These are phyloP conservation scores for Dryadomyces sulphureus DNA, from an alignment of 2,329 filamentous ascomycete species.

Conservation along the genomic window DNA sequence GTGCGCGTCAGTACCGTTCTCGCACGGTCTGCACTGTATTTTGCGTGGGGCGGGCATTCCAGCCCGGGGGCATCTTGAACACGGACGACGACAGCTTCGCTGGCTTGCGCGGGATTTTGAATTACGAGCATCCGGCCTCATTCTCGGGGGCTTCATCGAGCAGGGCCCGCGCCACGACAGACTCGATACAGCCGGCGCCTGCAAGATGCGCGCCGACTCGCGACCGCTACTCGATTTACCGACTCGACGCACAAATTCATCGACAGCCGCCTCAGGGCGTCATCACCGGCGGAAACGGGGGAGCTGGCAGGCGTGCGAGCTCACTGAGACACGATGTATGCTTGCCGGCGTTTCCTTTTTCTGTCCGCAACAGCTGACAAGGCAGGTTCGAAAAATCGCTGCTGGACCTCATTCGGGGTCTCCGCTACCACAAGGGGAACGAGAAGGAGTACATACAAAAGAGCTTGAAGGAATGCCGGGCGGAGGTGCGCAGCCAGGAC, in stretches of 20 bases:
- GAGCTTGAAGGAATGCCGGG: conserved; percentile 85
- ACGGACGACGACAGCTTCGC: not conserved
- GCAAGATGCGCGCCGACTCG: conserved; percentile 2
- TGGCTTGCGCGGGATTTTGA: too few relatives aligned
- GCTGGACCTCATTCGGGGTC: conserved; percentile 92
- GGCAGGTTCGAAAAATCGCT: conserved; percentile 99
- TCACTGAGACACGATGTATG: not conserved
- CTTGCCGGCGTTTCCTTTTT: not conserved
- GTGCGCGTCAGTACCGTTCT: not conserved
- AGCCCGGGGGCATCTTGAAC: not conserved
- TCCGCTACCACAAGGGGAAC: conserved; percentile 88
- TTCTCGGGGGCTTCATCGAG: too few relatives aligned
- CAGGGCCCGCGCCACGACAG: too few relatives aligned
- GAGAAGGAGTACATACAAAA: conserved; percentile 93
- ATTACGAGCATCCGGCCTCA: too few relatives aligned
- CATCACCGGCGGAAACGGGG: not conserved
- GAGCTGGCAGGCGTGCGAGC: not conserved
- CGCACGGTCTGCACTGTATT: not conserved
- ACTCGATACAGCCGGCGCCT: not conserved
- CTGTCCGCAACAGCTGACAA: too few relatives aligned
- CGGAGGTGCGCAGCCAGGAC: conserved; percentile 83
- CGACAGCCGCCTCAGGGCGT: not conserved
- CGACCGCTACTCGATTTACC: not conserved
- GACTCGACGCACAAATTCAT: too few relatives aligned
- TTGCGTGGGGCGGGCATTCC: conserved; percentile 1